Percentiles rank a stretch among this genome's conserved stretches.
These are phyloP conservation scores for Tolypocladium nubicola DNA, from an alignment of 2,329 filamentous ascomycete genomes.

Conservation along the genomic window DNA sequence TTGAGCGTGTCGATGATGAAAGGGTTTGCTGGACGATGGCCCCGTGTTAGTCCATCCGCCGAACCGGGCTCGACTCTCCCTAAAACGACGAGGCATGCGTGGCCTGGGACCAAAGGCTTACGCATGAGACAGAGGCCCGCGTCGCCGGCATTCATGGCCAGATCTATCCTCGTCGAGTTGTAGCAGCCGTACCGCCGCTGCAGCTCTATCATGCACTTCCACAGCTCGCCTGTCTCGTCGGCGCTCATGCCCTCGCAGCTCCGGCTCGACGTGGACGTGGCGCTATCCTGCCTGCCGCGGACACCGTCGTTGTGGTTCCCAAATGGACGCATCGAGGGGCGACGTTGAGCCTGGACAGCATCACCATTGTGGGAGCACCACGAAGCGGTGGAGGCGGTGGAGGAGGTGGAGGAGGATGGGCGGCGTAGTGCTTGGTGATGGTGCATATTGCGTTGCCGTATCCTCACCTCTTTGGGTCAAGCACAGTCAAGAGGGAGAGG, in stretches of 20 bases:
- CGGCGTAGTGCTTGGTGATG: background rate
- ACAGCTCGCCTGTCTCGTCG: conserved; percentile 30
- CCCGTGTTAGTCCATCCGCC: background rate
- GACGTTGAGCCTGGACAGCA: background rate
- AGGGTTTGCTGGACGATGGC: conserved; percentile 18
- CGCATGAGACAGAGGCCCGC: conserved; percentile 30
- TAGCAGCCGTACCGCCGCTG: conserved; percentile 37
- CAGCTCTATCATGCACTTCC: conserved; percentile 37
- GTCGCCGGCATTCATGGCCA: conserved; percentile 31
- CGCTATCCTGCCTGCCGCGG: conserved; percentile 1
- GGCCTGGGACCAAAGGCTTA: conserved; percentile 9
- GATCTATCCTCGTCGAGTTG: conserved; percentile 36
- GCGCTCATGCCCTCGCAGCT: conserved; percentile 20
- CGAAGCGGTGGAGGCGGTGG: conserved; percentile 1
- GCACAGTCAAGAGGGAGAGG: background rate
- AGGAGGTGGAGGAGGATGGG: conserved; percentile 1
- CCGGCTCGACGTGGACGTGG: conserved; percentile 12
- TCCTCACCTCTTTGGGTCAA: background rate
- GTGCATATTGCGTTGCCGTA: background rate
- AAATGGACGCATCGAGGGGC: background rate
- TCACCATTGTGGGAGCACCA: background rate
- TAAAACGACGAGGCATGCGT: background rate
- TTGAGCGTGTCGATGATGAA: conserved; percentile 31
- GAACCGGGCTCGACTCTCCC: background rate
- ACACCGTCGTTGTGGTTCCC: conserved; percentile 10